phyloP scores from a whole-genome alignment of 495 filamentous ascomycete genomes.

The Viridothelium virens region DNA sequence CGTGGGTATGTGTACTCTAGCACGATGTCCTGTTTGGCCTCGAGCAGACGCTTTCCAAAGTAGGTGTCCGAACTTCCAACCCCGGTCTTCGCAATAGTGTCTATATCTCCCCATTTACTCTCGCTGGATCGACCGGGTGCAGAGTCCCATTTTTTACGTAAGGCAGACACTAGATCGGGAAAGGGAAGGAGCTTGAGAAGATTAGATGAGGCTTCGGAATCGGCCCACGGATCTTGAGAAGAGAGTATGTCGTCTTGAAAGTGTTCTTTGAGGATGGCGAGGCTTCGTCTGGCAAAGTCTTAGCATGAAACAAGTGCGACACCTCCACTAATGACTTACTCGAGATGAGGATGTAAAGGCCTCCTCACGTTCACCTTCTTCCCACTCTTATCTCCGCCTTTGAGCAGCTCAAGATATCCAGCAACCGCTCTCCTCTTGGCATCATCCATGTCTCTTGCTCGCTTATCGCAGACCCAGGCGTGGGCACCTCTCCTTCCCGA shows the following conservation, averaged over 20 bases:
- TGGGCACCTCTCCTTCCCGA: conserved; percentile 92
- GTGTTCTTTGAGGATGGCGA: conserved; percentile 68
- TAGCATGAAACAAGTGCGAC: conserved; percentile 7
- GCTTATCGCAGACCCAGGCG: conserved; percentile 96
- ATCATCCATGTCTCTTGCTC: conserved; percentile 75
- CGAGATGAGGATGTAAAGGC: conserved; percentile 83
- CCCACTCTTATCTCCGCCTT: conserved; percentile 71
- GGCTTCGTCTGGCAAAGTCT: conserved; percentile 53
- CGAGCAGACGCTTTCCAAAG: conserved; percentile 50
- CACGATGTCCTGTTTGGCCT: conserved; percentile 88
- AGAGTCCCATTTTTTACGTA: conserved; percentile 85
- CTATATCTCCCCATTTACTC: conserved; percentile 89
- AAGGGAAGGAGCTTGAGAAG: conserved; percentile 73
- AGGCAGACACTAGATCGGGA: conserved; percentile 57
- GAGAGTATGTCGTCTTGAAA: conserved; percentile 75
- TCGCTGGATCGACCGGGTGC: conserved; percentile 63
- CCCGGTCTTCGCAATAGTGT: conserved; percentile 67
- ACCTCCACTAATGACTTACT: conserved; percentile 39
- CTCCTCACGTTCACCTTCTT: conserved; percentile 81
- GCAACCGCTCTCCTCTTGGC: conserved; percentile 72
- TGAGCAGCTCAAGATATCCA: conserved; percentile 78
- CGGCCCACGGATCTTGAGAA: conserved; percentile 78
- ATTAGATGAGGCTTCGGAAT: conserved; percentile 56
- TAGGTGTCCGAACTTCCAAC: conserved; percentile 58
- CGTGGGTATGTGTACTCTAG: conserved; percentile 98